A percentile compares a stretch with the other conserved stretches of the same genome.
phyloP scores from a whole-genome alignment of 768 basidiomycete species.

The Chalciporus chontae region DNA sequence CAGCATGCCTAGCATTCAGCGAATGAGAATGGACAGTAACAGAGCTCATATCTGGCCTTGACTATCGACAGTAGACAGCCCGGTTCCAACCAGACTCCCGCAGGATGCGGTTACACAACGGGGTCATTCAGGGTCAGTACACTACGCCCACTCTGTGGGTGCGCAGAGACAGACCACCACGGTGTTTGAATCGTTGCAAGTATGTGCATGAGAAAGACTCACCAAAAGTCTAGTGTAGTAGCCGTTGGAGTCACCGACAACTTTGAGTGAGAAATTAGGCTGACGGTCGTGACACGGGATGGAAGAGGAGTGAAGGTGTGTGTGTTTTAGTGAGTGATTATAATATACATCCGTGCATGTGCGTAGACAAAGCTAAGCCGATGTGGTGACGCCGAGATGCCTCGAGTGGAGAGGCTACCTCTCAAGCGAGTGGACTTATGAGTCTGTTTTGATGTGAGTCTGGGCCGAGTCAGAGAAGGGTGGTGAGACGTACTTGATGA shows the following conservation, averaged over 20 bases:
- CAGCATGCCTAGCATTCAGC: neutral
- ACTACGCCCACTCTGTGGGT: neutral
- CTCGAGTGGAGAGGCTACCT: neutral
- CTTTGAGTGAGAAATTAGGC: neutral
- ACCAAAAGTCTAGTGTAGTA: conserved; percentile 18
- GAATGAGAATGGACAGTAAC: neutral
- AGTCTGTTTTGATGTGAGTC: conserved; percentile 47
- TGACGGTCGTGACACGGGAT: neutral
- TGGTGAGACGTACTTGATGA: conserved; percentile 81
- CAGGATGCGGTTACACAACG: conserved; percentile 45
- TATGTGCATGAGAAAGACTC: conserved; percentile 15
- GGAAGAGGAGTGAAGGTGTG: conserved; percentile 1
- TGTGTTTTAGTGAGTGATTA: conserved; percentile 23
- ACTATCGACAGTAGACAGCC: conserved; percentile 51
- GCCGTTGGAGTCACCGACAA: too few relatives aligned
- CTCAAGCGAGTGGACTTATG: conserved; percentile 88
- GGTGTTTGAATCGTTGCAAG: conserved; percentile 54
- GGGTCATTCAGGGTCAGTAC: conserved; percentile 24
- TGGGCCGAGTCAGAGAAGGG: neutral
- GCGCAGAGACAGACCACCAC: conserved; percentile 52
- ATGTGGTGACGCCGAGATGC: neutral
- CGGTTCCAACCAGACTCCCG: conserved; percentile 45
- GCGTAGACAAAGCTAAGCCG: conserved; percentile 7
- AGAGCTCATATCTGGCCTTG: conserved; percentile 88
- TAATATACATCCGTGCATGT: conserved; percentile 25